Evolutionary conservation across 179 eudicot species (phyloP).

Genomic region (Beta lomatogona): DNA sequence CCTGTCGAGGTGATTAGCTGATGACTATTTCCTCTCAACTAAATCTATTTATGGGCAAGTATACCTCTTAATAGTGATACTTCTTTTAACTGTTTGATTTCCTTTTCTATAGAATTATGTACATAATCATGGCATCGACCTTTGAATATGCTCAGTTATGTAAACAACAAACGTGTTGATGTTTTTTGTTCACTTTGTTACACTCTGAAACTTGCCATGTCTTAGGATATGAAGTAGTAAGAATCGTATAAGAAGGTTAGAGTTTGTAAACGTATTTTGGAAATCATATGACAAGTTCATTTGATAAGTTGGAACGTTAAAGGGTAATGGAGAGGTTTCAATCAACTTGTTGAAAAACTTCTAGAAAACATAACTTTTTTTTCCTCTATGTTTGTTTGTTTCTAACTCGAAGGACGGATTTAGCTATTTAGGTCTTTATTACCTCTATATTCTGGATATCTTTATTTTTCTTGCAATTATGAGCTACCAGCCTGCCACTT

Average conservation of each 20-base stretch:
- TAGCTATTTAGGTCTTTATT: neutral
- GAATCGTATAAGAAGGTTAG: neutral
- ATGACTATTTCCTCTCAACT: constrained; percentile 38
- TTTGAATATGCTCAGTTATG: neutral
- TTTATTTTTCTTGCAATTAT: neutral
- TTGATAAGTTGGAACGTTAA: neutral
- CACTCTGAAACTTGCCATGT: neutral
- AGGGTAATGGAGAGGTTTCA: neutral
- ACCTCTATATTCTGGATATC: neutral
- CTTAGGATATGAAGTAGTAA: neutral
- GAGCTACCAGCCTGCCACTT: neutral
- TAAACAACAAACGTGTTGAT: neutral
- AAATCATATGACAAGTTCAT: neutral
- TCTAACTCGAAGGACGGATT: neutral
- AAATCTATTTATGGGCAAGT: constrained; percentile 31
- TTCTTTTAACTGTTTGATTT: neutral
- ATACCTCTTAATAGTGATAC: constrained; percentile 24
- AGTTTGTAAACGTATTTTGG: neutral
- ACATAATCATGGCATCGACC: neutral
- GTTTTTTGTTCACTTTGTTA: neutral
- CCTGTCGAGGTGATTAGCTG: constrained; percentile 91
- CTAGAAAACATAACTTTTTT: neutral
- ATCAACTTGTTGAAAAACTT: neutral
- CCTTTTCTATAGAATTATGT: neutral
- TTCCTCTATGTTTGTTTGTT: neutral